Percentiles rank a stretch among this genome's conserved stretches.
phyloP scores from a whole-genome alignment of 148 eudicot genomes.

The Amaranthus hypochondriacus region DNA sequence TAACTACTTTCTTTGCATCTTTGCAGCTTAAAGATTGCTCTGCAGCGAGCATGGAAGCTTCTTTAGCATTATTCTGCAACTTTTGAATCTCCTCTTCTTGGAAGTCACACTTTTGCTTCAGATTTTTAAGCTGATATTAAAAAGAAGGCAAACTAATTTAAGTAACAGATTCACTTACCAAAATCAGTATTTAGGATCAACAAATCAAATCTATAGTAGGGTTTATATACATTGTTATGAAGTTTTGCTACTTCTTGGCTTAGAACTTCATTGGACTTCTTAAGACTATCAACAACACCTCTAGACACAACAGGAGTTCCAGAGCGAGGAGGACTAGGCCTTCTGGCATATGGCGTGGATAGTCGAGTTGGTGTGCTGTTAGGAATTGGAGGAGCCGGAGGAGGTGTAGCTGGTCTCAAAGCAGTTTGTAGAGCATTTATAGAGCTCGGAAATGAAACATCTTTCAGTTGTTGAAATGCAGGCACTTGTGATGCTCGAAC shows the following conservation, averaged over 20 bases:
- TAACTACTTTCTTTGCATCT: slow-evolving; percentile 44
- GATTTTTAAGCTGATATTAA: slow-evolving; percentile 42
- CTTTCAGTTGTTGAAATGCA: slow-evolving; percentile 50
- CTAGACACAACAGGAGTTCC: slow-evolving; percentile 59
- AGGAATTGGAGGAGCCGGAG: slow-evolving; percentile 31
- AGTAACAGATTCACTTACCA: not conserved
- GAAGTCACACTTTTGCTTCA: slow-evolving; percentile 60
- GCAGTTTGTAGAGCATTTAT: slow-evolving; percentile 60
- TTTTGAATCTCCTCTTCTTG: slow-evolving; percentile 70
- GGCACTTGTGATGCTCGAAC: slow-evolving; percentile 82
- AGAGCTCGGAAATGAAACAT: slow-evolving; percentile 72
- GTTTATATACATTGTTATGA: slow-evolving; percentile 54
- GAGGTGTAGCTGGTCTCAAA: slow-evolving; percentile 43
- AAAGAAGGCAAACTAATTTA: not conserved
- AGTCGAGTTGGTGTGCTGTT: slow-evolving; percentile 42
- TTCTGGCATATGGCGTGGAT: slow-evolving; percentile 59
- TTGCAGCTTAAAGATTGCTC: slow-evolving; percentile 53
- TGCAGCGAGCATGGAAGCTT: slow-evolving; percentile 45
- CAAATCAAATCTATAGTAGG: not conserved
- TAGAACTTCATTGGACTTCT: slow-evolving; percentile 66
- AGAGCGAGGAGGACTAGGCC: slow-evolving; percentile 69
- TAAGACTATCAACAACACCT: slow-evolving; percentile 73
- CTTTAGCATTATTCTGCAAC: slow-evolving; percentile 40
- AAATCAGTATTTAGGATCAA: not conserved
- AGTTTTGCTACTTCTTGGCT: slow-evolving; percentile 77